Conservation (phyloP, 192 early-diverging fungal genomes). For the Podila verticillata region DNA sequence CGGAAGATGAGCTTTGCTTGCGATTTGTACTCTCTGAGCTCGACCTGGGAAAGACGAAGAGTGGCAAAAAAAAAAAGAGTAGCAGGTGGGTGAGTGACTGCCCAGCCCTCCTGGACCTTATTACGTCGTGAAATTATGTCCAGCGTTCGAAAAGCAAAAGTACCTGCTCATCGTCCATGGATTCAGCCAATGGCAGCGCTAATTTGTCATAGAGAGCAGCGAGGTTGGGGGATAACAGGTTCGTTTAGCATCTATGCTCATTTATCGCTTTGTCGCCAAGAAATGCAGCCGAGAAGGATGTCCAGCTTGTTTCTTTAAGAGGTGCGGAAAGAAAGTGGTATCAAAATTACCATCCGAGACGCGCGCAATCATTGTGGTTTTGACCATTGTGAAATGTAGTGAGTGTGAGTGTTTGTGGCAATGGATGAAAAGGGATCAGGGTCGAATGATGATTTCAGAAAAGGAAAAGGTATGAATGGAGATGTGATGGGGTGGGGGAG, state of each 20-base stretch:
- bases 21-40: constrained; percentile 91
- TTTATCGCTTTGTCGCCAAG: no score
- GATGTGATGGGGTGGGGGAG: neutral
- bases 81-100: no score
- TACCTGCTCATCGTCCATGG: constrained; percentile 95
- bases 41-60: constrained; percentile 53
- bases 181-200: constrained; percentile 91
- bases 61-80: neutral
- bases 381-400: constrained; percentile 74
- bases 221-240: neutral
- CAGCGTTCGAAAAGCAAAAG: no score
- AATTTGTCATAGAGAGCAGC: neutral
- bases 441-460: constrained; percentile 6
- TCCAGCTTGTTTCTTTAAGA: no score
- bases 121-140: neutral
- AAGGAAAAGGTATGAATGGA: neutral
- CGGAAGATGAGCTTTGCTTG: constrained; percentile 96
- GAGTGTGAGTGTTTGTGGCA: constrained; percentile 1
- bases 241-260: no score
- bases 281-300: no score
- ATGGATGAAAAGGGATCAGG: neutral
- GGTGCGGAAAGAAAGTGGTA: no score
- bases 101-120: neutral
- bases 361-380: constrained; percentile 93
- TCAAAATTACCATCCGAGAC: constrained; percentile 78